A percentile compares a stretch with the other conserved stretches of the same genome.
phyloP scores from a whole-genome alignment of 306 rosid genomes.

The Neltuma alba region DNA sequence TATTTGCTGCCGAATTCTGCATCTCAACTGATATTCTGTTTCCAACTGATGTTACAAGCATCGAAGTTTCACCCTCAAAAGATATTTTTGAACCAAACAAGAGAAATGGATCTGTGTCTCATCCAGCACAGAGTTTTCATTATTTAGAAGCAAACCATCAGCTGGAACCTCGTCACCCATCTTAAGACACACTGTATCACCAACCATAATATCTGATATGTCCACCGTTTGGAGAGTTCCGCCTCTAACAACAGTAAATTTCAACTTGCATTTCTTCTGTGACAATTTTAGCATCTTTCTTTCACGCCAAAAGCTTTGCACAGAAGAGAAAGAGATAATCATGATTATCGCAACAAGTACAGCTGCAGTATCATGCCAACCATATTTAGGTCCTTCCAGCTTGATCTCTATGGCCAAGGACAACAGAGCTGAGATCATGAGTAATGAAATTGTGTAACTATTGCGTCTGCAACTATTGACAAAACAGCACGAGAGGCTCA shows the following conservation, averaged over 20 bases:
- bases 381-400: conserved; percentile 52
- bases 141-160: conserved; percentile 53
- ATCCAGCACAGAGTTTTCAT: conserved; percentile 37
- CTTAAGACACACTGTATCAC: conserved; percentile 45
- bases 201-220: conserved; percentile 45
- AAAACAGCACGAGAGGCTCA: conserved; percentile 36
- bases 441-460: conserved; percentile 34
- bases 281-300: conserved; percentile 34
- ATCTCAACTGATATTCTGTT: conserved; percentile 23
- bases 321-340: conserved; percentile 43
- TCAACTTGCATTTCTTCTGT: conserved; percentile 31
- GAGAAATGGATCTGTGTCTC: conserved; percentile 54
- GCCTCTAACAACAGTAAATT: conserved; percentile 44
- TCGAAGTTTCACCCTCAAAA: conserved; percentile 47
- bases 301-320: conserved; percentile 34
- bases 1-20: conserved; percentile 1
- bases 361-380: conserved; percentile 68
- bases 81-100: conserved; percentile 54
- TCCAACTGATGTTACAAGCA: conserved; percentile 59
- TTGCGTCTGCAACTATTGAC: conserved; percentile 38
- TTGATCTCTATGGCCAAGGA: conserved; percentile 47
- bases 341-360: conserved; percentile 42
- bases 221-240: background rate
- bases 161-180: conserved; percentile 61
- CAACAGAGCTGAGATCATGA: conserved; percentile 48